Percentiles rank a stretch among this genome's conserved stretches.
These are phyloP conservation scores for Papilionanthe hybrid DNA, from an alignment of 116 monocot genomes.

Conservation along the genomic window DNA sequence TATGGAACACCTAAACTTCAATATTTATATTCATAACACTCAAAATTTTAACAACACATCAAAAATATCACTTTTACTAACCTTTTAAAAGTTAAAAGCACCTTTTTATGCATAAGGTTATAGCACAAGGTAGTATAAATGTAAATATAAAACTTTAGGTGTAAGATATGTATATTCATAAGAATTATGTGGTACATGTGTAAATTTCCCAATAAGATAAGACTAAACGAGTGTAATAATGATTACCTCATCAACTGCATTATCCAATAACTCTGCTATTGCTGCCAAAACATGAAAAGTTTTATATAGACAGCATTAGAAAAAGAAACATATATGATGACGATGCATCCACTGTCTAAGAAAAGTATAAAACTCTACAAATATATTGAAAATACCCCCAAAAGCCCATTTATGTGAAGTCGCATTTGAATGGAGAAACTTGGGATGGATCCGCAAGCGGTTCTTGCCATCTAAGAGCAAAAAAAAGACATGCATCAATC, in stretches of 20 bases:
- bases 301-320: slow-evolving; percentile 6
- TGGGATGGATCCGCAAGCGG: slow-evolving; percentile 73
- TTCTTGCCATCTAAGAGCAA: slow-evolving; percentile 50
- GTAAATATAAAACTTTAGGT: too few species aligned
- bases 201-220: background rate
- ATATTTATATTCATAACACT: too few species aligned
- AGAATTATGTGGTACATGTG: too few species aligned
- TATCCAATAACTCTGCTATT: slow-evolving; percentile 90
- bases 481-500: slow-evolving; percentile 3
- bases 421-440: slow-evolving; percentile 98
- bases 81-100: too few species aligned
- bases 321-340: background rate
- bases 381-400: slow-evolving; percentile 52
- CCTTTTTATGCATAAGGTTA: too few species aligned
- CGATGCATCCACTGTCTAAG: background rate
- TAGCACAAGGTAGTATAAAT: too few species aligned
- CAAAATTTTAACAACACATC: too few species aligned
- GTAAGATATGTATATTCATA: too few species aligned
- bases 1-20: too few species aligned
- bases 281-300: slow-evolving; percentile 43
- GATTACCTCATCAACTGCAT: slow-evolving; percentile 91
- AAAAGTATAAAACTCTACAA: background rate
- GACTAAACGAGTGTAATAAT: background rate
- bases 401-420: slow-evolving; percentile 98
- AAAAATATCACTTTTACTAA: too few species aligned